Percentiles rank a stretch among this genome's conserved stretches.
Evolutionary conservation across 2,329 filamentous ascomycete genomes (phyloP).

Genomic region (Ploettnerulaceae sp.): DNA sequence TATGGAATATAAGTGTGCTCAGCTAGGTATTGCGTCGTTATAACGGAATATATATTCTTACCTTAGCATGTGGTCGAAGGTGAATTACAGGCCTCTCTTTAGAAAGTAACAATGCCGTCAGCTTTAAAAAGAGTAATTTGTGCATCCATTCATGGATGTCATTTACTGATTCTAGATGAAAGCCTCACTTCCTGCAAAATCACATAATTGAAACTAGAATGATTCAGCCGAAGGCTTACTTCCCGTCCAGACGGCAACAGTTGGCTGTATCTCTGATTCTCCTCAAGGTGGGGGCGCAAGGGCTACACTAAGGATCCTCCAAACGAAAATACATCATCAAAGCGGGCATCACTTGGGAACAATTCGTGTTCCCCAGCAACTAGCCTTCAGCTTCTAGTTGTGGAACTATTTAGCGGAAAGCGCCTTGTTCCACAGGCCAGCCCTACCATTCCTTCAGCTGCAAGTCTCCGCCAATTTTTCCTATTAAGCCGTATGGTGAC

Average conservation of each 20-base stretch:
- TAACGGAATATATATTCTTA: too few species aligned
- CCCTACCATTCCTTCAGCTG: slow-evolving; percentile 13
- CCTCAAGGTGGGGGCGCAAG: slow-evolving; percentile 14
- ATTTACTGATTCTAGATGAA: not conserved
- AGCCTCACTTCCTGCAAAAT: not conserved
- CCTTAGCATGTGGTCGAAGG: too few species aligned
- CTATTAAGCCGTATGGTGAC: slow-evolving; percentile 18
- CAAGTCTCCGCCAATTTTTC: slow-evolving; percentile 7
- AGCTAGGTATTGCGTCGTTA: not conserved
- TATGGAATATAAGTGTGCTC: not conserved
- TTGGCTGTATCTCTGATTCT: too few species aligned
- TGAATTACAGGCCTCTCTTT: not conserved
- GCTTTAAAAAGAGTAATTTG: too few species aligned
- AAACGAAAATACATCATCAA: slow-evolving; percentile 9
- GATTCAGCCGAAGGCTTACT: slow-evolving; percentile 1
- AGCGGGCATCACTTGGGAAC: slow-evolving; percentile 3
- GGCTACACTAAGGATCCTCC: not conserved
- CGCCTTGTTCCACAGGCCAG: slow-evolving; percentile 15
- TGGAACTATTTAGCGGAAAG: slow-evolving; percentile 15
- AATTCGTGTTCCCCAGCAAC: slow-evolving; percentile 6
- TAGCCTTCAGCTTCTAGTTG: slow-evolving; percentile 13
- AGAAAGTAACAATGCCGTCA: not conserved
- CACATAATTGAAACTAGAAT: not conserved
- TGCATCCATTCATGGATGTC: not conserved
- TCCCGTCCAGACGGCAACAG: not conserved